Percentiles rank a stretch among this genome's conserved stretches.
Evolutionary conservation across 2,329 filamentous ascomycete species (phyloP).

Genomic region (Dendrostoma leiphaemia): DNA sequence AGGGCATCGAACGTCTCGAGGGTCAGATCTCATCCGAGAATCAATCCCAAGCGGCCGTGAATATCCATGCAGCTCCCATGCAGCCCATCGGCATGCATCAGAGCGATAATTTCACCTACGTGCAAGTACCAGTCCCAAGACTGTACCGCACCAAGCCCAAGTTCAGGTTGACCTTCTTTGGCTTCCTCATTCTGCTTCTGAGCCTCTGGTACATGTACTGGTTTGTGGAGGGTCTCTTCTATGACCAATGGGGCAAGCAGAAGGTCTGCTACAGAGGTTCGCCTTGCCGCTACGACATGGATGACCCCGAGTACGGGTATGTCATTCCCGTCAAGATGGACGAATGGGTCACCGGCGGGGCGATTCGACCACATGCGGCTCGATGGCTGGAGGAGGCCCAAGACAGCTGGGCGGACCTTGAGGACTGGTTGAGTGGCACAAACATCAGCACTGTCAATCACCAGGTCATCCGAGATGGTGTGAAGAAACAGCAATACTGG

Average conservation of each 20-base stretch:
- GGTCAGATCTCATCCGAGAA: slow-evolving; percentile 43
- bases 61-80: background rate
- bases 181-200: slow-evolving; percentile 41
- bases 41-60: background rate
- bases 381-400: slow-evolving; percentile 40
- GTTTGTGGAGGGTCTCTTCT: slow-evolving; percentile 51
- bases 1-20: slow-evolving; percentile 58
- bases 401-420: slow-evolving; percentile 47
- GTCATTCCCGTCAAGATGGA: slow-evolving; percentile 62
- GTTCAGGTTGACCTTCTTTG: slow-evolving; percentile 48
- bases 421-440: slow-evolving; percentile 41
- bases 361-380: slow-evolving; percentile 39
- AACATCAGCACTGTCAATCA: slow-evolving; percentile 40
- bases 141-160: slow-evolving; percentile 43
- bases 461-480: slow-evolving; percentile 36
- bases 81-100: background rate
- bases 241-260: slow-evolving; percentile 48
- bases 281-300: slow-evolving; percentile 38
- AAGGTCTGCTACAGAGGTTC: slow-evolving; percentile 42
- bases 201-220: slow-evolving; percentile 45
- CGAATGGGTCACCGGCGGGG: slow-evolving; percentile 56
- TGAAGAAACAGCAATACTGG: slow-evolving; percentile 42
- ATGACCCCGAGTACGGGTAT: slow-evolving; percentile 59
- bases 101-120: slow-evolving; percentile 29
- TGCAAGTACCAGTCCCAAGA: slow-evolving; percentile 44